A percentile compares a stretch with the other conserved stretches of the same genome.
These are phyloP conservation scores for Pholiota microspora DNA, from an alignment of 768 basidiomycete species.

Conservation along the genomic window DNA sequence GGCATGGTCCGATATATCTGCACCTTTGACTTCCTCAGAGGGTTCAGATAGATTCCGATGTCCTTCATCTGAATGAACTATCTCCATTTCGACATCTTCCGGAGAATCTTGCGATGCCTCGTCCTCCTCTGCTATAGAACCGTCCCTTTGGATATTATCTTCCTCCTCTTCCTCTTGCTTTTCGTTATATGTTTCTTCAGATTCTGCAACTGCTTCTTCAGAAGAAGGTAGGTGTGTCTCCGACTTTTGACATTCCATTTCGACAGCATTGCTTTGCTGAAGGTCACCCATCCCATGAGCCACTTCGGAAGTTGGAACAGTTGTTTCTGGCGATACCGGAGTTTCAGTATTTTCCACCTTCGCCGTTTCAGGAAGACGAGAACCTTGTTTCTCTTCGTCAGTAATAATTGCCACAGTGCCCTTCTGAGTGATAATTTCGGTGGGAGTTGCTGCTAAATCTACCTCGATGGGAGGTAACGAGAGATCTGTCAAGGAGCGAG, in stretches of 20 bases:
- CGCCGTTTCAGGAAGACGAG: neutral
- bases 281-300: neutral
- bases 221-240: neutral
- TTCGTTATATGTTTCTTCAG: slow-evolving; percentile 9
- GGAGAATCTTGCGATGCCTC: slow-evolving; percentile 14
- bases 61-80: slow-evolving; percentile 14
- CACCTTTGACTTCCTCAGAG: slow-evolving; percentile 12
- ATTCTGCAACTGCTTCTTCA: slow-evolving; percentile 3
- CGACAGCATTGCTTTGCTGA: neutral
- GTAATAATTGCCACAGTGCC: neutral
- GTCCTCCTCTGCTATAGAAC: slow-evolving; percentile 23
- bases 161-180: slow-evolving; percentile 25
- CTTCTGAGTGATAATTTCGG: neutral
- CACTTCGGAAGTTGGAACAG: neutral
- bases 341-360: neutral
- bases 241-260: slow-evolving; percentile 3
- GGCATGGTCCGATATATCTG: slow-evolving; percentile 13
- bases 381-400: neutral
- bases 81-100: slow-evolving; percentile 16
- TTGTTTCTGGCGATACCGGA: no score
- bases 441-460: neutral
- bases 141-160: slow-evolving; percentile 12
- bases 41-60: neutral
- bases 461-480: neutral
- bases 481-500: neutral